Percentiles rank a stretch among this genome's conserved stretches.
Evolutionary conservation across 257 asterid species (phyloP).

Genomic region (Rauvolfia tetraphylla): DNA sequence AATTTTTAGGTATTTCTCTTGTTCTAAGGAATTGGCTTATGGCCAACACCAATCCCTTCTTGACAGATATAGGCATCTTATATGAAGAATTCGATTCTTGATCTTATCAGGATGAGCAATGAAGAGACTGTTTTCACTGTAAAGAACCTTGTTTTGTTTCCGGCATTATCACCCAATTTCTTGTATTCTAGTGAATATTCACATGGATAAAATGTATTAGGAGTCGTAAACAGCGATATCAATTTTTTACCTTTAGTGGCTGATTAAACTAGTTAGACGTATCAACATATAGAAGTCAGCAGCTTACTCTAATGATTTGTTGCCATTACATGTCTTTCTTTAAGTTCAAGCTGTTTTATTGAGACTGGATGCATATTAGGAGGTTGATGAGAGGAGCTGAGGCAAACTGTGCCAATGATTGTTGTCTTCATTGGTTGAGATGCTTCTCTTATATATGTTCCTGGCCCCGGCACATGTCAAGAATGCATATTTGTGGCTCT

Average conservation of each 20-base stretch:
- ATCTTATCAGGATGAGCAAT: not conserved
- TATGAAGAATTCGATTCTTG: not conserved
- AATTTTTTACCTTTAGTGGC: not conserved
- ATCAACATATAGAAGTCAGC: not conserved
- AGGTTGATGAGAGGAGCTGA: not conserved
- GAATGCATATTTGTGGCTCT: not conserved
- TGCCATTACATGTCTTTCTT: not conserved
- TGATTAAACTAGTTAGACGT: not conserved
- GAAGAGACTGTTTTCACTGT: not conserved
- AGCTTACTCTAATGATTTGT: no score
- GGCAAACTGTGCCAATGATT: not conserved
- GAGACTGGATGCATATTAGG: not conserved
- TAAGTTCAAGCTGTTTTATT: not conserved
- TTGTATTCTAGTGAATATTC: no score
- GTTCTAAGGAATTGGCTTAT: not conserved
- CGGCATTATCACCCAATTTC: not conserved
- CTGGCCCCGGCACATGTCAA: not conserved
- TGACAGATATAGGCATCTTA: not conserved
- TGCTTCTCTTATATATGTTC: not conserved
- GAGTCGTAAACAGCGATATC: no score
- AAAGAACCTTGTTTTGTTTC: not conserved
- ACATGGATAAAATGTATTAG: no score
- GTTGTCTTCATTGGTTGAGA: not conserved
- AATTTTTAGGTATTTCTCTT: not conserved
- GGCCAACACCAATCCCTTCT: no score